Base-by-base conservation (phyloP, 768 basidiomycete genomes). In the Podaxis rugospora region DNA sequence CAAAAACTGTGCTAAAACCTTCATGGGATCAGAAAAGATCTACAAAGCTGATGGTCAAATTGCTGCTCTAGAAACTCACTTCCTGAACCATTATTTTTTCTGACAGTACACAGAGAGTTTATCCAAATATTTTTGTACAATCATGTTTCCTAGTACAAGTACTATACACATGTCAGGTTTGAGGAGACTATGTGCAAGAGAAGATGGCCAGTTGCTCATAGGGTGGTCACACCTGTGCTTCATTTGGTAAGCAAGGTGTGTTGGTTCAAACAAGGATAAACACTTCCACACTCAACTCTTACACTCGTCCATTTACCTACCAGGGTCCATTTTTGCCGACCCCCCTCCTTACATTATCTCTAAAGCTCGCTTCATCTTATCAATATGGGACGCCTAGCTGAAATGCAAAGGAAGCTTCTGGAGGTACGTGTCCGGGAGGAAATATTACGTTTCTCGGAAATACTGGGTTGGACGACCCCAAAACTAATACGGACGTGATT, bases 371-470 rank as follows among this genome's bases (percentile, higher is more conserved):
- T 40, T 51, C 32, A 23, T 44, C 42, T 21, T 44, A 25, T 62
- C 72, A 82, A 67, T 25, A 98, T 98, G 95, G 95, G 95, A 68
- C 85, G 93, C 51, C 85, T 98, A 59, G 95, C 95, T 62, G 95
- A 98, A 75, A 93, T 94, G 92, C 95, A 98, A 79, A 86, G 95
- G 65, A 97, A 93, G 89, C 91, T 98, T 75, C 68, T 79, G 59
- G 80, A 79, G 78, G 74, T 81, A 67, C 40, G 72, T 64, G 44
- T 32, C 47, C 23, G 25, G 11, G 9, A 16, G 11, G 27, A 14
- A 18, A 23, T 39, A 39, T 21, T 10, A 36, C 16, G 35, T 54
- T 54, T 54, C 18, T 54, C 21, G 36, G 49, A 53, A 44, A 32
- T 35, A 27, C 11, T 44, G 3, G 36, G 18, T 16, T 11, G 9